These are phyloP conservation scores for Lentinula detonsa DNA, from an alignment of 768 basidiomycete genomes.

Conservation along the genomic window DNA sequence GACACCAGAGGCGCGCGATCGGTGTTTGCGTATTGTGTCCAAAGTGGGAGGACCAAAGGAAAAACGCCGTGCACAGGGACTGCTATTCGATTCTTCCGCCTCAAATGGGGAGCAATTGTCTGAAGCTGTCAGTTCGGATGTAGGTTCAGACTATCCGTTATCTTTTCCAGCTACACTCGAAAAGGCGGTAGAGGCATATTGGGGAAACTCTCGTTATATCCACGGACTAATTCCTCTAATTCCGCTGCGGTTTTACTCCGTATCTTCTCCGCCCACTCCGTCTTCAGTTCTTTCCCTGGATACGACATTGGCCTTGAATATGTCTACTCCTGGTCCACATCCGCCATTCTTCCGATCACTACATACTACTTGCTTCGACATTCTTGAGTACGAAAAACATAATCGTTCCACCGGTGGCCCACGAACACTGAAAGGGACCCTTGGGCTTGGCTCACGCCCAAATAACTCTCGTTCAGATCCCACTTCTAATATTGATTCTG, in stretches of 20 bases:
- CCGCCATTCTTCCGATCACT: conserved; percentile 44
- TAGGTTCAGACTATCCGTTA: background rate
- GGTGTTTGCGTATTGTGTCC: conserved; percentile 69
- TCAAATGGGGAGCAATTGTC: background rate
- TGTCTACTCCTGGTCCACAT: background rate
- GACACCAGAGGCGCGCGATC: conserved; percentile 66
- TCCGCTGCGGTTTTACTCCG: conserved; percentile 48
- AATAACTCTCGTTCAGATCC: background rate
- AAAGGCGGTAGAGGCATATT: conserved; percentile 43
- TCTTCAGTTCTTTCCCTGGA: background rate
- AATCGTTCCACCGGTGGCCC: background rate
- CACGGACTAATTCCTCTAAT: conserved; percentile 48
- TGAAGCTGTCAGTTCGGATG: conserved; percentile 7
- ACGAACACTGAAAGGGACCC: background rate
- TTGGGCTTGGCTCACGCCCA: background rate
- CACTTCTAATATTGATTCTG: background rate
- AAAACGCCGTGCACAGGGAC: conserved; percentile 51
- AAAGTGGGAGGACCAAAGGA: conserved; percentile 77
- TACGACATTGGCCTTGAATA: background rate
- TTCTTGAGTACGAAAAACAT: conserved; percentile 41
- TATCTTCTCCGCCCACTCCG: conserved; percentile 13
- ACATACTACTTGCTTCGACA: conserved; percentile 43
- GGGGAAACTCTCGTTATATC: conserved; percentile 58
- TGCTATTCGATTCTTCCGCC: conserved; percentile 35
- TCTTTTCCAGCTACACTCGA: conserved; percentile 5